These are phyloP conservation scores for Aspergillus calidoustus DNA, from an alignment of 2,329 filamentous ascomycete genomes.

Conservation along the genomic window DNA sequence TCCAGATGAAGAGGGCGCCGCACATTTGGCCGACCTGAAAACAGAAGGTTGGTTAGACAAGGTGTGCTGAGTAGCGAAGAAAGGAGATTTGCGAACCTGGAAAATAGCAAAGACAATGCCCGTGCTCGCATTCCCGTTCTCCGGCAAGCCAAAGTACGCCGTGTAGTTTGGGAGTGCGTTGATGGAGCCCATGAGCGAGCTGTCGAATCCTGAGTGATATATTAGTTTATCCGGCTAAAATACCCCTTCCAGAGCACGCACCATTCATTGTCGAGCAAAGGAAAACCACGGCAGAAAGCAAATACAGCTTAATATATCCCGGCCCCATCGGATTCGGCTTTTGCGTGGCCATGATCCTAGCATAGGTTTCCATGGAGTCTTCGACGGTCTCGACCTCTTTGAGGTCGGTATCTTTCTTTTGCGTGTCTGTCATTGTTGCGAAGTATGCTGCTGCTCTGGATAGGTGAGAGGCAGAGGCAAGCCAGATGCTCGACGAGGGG, in stretches of 20 bases:
- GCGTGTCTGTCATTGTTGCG: constrained; percentile 1
- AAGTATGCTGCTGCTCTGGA: background rate
- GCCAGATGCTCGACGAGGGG: background rate
- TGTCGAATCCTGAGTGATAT: constrained; percentile 16
- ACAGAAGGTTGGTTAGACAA: background rate
- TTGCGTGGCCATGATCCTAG: constrained; percentile 9
- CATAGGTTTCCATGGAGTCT: constrained; percentile 9
- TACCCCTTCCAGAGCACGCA: background rate
- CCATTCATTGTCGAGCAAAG: constrained; percentile 22
- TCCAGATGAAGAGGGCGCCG: constrained; percentile 19
- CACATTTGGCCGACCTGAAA: constrained; percentile 17
- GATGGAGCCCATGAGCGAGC: constrained; percentile 19
- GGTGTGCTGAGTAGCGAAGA: too few relatives aligned
- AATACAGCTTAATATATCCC: constrained; percentile 18
- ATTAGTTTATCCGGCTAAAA: background rate
- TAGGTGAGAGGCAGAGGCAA: background rate
- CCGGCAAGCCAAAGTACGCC: constrained; percentile 11
- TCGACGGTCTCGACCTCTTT: constrained; percentile 15
- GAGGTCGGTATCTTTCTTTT: background rate
- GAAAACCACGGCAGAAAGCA: constrained; percentile 16
- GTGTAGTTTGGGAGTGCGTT: constrained; percentile 19
- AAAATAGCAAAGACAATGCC: constrained; percentile 21
- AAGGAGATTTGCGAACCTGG: constrained; percentile 10
- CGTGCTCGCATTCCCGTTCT: constrained; percentile 17
- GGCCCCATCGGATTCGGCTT: constrained; percentile 15